Conservation (phyloP, 1,284 basidiomycete species). For the Pisolithus thermaeus region DNA sequence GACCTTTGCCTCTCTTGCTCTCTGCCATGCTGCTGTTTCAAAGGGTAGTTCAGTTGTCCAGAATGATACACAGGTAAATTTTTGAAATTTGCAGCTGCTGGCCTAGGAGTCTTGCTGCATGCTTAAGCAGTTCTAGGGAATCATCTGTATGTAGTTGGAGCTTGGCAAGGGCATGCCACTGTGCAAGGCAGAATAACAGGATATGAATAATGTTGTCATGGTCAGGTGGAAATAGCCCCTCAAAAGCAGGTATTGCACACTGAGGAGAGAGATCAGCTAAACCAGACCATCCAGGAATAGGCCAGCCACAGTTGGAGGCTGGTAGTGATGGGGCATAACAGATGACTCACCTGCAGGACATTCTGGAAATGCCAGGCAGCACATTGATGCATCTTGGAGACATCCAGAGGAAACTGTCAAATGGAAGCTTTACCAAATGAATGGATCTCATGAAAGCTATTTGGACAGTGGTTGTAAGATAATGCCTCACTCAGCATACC, state of each 20-base stretch:
- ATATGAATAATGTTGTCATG: constrained; percentile 11
- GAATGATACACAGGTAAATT: constrained; percentile 15
- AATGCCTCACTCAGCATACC: not conserved
- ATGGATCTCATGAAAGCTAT: not conserved
- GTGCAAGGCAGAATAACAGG: constrained; percentile 11
- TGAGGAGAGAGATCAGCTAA: constrained; percentile 1
- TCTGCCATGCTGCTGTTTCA: too few relatives aligned
- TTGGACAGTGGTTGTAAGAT: not conserved
- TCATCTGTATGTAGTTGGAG: constrained; percentile 16
- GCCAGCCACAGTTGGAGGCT: not conserved
- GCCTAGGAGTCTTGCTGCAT: not conserved
- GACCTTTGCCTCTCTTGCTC: too few relatives aligned
- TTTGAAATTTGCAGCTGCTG: constrained; percentile 5
- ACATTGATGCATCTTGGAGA: not conserved
- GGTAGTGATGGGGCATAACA: too few relatives aligned
- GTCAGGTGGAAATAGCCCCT: constrained; percentile 17
- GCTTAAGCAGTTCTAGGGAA: not conserved
- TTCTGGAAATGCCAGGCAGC: not conserved
- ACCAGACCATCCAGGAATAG: too few relatives aligned
- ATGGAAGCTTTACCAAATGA: not conserved
- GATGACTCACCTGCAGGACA: not conserved
- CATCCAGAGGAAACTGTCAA: not conserved
- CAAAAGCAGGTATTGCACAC: constrained; percentile 23
- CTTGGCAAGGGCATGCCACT: constrained; percentile 25
- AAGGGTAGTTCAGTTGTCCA: too few relatives aligned